Conservation (phyloP, 1,139 yeast genomes). For the Groenewaldozyma auringiensis region DNA sequence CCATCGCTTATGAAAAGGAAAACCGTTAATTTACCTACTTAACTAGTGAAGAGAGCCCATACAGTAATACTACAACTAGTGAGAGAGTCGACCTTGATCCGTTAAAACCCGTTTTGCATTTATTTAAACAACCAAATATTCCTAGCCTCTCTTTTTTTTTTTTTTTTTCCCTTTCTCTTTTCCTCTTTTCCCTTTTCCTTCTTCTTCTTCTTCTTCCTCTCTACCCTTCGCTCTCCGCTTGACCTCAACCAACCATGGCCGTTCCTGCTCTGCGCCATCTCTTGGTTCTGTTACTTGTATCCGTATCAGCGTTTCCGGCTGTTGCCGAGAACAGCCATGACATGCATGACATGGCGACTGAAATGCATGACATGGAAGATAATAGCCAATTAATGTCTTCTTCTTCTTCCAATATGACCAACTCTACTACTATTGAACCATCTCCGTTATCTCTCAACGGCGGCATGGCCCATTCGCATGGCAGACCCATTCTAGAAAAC, state of each 20-base stretch:
- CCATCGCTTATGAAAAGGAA: no score
- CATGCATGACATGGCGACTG: not conserved
- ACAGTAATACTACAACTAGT: no score
- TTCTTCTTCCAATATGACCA: not conserved
- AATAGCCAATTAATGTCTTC: not conserved
- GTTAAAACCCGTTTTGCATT: no score
- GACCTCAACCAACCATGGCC: not conserved
- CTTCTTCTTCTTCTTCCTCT: not conserved
- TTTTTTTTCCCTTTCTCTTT: not conserved
- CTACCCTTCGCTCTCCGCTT: not conserved
- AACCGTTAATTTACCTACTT: no score
- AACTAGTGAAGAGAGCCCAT: no score
- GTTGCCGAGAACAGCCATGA: not conserved
- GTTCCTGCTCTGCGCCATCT: not conserved
- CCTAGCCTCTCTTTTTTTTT: not conserved
- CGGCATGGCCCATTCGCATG: conserved; percentile 42
- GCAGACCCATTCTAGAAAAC: conserved; percentile 60
- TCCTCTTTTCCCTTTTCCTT: not conserved
- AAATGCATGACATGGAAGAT: no score
- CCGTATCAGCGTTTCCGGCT: not conserved
- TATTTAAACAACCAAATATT: no score
- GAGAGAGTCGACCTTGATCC: no score
- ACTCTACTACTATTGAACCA: conserved; percentile 18
- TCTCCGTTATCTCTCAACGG: conserved; percentile 27
- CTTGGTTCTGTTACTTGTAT: not conserved